Evolutionary conservation across 495 filamentous ascomycete genomes (phyloP), one percentile per base, ranked within the genome.

Genomic region (Penicillium longicatenatum): DNA sequence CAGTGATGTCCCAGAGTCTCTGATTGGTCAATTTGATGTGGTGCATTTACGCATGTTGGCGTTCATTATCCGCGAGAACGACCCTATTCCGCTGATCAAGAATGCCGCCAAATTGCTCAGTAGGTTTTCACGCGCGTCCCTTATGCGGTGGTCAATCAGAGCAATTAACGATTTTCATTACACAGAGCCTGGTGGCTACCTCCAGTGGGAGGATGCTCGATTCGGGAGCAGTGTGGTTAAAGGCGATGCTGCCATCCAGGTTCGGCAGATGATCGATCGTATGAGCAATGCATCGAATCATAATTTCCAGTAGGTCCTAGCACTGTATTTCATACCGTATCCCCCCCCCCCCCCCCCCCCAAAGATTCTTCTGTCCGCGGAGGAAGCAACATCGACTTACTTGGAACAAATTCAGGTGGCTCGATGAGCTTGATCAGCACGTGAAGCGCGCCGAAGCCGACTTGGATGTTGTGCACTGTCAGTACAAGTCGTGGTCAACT

Each of bases 41-140:
- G 67, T 79, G 0, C 70, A 76, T 55, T n/a, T 76, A 6, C 66
- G 75, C 9, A 57, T 71, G 33, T 72, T 56, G 60, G 57, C 64
- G 30, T 59, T 65, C 64, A 52, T 62, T 69, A 1, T 63, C 43
- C 45, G 51, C 60, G 64, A 69, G 29, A 57, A 65, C 26, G 58
- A 66, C 37, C 24, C 42, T 16, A 37, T 33, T 4, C n/a, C 61
- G n/a, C 21, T 74, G 42, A 54, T 64, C 12, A 50, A 51, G 6
- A 47, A 67, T 30, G 57, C 57, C 44, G 44, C 44, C 44, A 46
- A 46, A 46, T 14, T 46, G 44, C 44, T 46, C 44, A 46, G 44
- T 46, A 26, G 22, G 44, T 46, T 6, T 46, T 24, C 10, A 26
- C 7, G 26, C 26, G 26, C 7, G 26, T 6, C 8, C 41, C 17